Evolutionary conservation across 441 rosid species (phyloP).

Genomic region (Aquilaria agallochum): DNA sequence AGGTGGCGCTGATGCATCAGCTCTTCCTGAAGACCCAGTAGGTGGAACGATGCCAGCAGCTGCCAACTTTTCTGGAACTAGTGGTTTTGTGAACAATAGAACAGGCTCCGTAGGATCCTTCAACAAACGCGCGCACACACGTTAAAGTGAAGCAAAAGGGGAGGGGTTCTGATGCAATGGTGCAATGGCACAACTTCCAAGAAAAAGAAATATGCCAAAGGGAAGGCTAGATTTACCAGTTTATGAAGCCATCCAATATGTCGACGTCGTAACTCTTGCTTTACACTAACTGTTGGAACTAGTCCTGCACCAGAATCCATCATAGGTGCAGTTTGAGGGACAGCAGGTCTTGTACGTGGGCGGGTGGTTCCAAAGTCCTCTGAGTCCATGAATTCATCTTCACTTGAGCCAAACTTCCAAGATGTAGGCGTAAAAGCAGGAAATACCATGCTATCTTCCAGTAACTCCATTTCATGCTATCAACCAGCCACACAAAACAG

Average conservation of each 20-base stretch:
- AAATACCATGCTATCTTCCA: constrained; percentile 67
- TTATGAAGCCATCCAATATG: constrained; percentile 80
- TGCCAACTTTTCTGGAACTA: constrained; percentile 86
- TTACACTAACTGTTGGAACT: constrained; percentile 44
- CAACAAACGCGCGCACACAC: constrained; percentile 1
- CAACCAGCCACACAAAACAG: neutral
- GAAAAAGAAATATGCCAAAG: neutral
- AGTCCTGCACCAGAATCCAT: constrained; percentile 38
- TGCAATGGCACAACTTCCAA: constrained; percentile 1
- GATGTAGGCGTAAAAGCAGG: constrained; percentile 59
- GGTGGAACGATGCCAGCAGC: constrained; percentile 84
- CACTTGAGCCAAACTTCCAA: constrained; percentile 79
- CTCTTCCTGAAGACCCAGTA: constrained; percentile 39
- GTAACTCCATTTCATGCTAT: constrained; percentile 79
- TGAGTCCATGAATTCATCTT: constrained; percentile 85
- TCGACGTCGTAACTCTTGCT: constrained; percentile 73
- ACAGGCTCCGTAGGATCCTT: constrained; percentile 96
- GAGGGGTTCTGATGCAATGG: constrained; percentile 1
- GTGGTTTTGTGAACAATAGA: constrained; percentile 81
- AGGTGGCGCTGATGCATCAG: constrained; percentile 30
- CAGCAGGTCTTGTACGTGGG: constrained; percentile 44
- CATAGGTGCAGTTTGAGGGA: constrained; percentile 45
- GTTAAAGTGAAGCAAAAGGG: neutral
- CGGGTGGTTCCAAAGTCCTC: constrained; percentile 68
- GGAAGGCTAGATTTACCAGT: constrained; percentile 39